Base-by-base conservation (phyloP, 805 yeast genomes). In the Ogataea paradorogensis region DNA sequence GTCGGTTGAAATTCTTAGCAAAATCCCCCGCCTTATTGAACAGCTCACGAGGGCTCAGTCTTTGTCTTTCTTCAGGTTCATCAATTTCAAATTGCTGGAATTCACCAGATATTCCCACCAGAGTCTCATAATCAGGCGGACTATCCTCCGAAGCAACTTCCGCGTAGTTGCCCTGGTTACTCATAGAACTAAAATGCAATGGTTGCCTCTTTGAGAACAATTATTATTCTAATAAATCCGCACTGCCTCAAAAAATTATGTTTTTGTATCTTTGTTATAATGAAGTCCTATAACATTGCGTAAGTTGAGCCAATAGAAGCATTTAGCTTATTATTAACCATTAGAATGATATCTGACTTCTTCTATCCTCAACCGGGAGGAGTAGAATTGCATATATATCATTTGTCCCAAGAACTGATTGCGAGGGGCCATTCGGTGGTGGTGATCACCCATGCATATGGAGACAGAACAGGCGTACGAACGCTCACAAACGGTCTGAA, bases 341-440 rank as follows among this genome's bases (percentile, higher is more conserved):
- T 13, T 18, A 55, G 48, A 7, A 90, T 93, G 96, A 86, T 90
- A 4, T 85, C 95, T 30, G 99, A 93, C 63, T 93, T 89, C 70
- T 93, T 93, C 76, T 93, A 85, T 64, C 99, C 99, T 9, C 99
- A 93, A 59, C 84, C 97, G 0, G 99, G 99, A 3, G 99, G 99
- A 8, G 95, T 93, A 2, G 99, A 93, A 61, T 80, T 91, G 46
- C 99, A 93, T 59, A 85, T 91, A 13, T 88, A 87, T 61, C 98
- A 93, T 60, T 64, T 93, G 16, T 82, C 98, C 0, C 95, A 88
- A 61, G 78, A 82, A 54, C 74, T 90, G 39, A 82, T 87, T 8
- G 77, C 76, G 15, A 63, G 81, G 27, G 97, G 96, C 7, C 96
- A 90, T 56, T 77, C 85, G 4, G 97, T 91, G 9, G 65, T 90